Conservation (phyloP, 306 rosid genomes). For the Spatholobus suberectus region DNA sequence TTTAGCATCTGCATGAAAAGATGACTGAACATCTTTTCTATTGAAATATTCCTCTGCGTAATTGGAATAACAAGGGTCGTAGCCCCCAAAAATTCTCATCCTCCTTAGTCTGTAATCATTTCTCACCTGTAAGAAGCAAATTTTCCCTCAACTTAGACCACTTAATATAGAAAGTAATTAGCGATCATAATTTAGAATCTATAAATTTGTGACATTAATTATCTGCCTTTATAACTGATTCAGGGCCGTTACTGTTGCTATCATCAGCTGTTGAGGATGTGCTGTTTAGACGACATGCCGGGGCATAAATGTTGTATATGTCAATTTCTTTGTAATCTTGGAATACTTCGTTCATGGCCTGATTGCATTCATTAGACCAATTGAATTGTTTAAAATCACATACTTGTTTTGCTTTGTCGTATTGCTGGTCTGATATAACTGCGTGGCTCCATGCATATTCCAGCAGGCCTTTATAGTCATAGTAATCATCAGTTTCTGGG, state of each 20-base stretch:
- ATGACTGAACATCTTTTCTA: constrained; percentile 54
- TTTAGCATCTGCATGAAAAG: constrained; percentile 46
- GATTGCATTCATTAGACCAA: constrained; percentile 59
- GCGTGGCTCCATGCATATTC: constrained; percentile 78
- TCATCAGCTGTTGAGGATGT: constrained; percentile 39
- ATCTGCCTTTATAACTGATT: constrained; percentile 46
- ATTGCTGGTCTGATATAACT: constrained; percentile 58
- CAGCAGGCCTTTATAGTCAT: constrained; percentile 52
- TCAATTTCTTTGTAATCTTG: constrained; percentile 57
- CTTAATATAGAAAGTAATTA: constrained; percentile 20
- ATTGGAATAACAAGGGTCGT: constrained; percentile 62
- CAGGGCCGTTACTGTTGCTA: neutral
- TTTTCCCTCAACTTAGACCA: neutral
- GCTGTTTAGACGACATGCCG: constrained; percentile 44
- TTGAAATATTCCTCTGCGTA: constrained; percentile 61
- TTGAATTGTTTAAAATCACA: constrained; percentile 53
- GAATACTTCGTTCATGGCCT: constrained; percentile 49
- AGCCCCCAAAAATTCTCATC: constrained; percentile 61
- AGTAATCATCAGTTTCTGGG: constrained; percentile 58
- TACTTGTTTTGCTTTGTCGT: constrained; percentile 52
- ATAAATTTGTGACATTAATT: neutral
- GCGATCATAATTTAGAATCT: neutral
- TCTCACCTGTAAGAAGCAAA: constrained; percentile 40
- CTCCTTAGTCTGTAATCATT: constrained; percentile 39
- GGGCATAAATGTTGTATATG: constrained; percentile 66